These are phyloP conservation scores for Saccharomycopsis selenospora DNA, from an alignment of 805 yeast genomes.

Conservation along the genomic window DNA sequence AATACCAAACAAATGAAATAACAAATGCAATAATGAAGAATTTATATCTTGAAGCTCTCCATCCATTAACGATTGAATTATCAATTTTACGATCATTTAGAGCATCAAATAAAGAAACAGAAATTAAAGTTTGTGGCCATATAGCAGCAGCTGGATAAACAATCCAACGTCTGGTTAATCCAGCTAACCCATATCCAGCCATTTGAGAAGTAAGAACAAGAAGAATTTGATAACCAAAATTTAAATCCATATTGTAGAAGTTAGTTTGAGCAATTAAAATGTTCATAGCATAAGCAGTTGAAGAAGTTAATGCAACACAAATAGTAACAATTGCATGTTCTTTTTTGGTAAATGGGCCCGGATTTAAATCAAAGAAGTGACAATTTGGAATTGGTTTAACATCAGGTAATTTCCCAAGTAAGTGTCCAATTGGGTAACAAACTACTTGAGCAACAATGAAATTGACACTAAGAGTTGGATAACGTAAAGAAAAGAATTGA, in stretches of 20 bases:
- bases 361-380: conserved; percentile 37
- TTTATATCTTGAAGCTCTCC: conserved; percentile 46
- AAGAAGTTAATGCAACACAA: conserved; percentile 35
- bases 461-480: conserved; percentile 45
- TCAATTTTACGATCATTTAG: conserved; percentile 35
- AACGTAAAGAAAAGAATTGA: conserved; percentile 49
- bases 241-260: conserved; percentile 28
- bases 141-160: conserved; percentile 54
- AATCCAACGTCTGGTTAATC: conserved; percentile 48
- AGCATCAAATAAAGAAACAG: conserved; percentile 49
- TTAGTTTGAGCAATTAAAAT: conserved; percentile 30
- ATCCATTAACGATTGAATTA: conserved; percentile 45
- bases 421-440: conserved; percentile 51
- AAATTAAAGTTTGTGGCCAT: conserved; percentile 59
- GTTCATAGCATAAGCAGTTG: conserved; percentile 28
- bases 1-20: conserved; percentile 48
- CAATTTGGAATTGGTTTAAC: conserved; percentile 23
- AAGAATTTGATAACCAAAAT: conserved; percentile 39
- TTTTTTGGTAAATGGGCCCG: conserved; percentile 42
- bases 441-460: conserved; percentile 51
- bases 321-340: conserved; percentile 46
- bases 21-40: conserved; percentile 40
- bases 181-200: conserved; percentile 62
- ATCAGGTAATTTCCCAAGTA: conserved; percentile 34
- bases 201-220: conserved; percentile 52